These are phyloP conservation scores for Vitis amurensis DNA, from an alignment of 164 flowering plant genomes.

Conservation along the genomic window DNA sequence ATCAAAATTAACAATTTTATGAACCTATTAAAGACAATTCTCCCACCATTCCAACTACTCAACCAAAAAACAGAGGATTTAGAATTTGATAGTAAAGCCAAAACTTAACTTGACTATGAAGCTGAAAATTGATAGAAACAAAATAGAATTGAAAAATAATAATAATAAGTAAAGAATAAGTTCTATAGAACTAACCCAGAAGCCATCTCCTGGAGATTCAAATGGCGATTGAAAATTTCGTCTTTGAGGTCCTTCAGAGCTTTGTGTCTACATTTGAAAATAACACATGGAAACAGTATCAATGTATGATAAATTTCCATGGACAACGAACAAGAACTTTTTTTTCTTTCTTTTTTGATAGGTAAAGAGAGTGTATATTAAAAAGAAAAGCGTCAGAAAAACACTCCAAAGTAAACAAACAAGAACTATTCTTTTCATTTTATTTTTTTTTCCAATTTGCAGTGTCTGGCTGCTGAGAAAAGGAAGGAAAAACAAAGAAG, in stretches of 20 bases:
- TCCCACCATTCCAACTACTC: too few species aligned
- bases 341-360: too few species aligned
- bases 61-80: neutral
- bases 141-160: neutral
- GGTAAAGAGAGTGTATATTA: too few species aligned
- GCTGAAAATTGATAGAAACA: neutral
- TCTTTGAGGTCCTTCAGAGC: conserved; percentile 69
- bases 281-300: too few species aligned
- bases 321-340: too few species aligned
- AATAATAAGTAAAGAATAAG: neutral
- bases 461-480: neutral
- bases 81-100: neutral
- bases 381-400: too few species aligned
- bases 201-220: conserved; percentile 57
- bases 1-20: neutral
- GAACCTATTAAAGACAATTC: too few species aligned
- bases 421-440: too few species aligned
- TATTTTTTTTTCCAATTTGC: too few species aligned
- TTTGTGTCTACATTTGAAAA: conserved; percentile 57
- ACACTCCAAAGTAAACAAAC: too few species aligned
- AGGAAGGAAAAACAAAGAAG: neutral
- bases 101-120: neutral
- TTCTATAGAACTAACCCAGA: conserved; percentile 60
- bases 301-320: too few species aligned
- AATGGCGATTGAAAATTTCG: conserved; percentile 47